A percentile compares a stretch with the other conserved stretches of the same genome.
Evolutionary conservation across 2,329 filamentous ascomycete genomes (phyloP).

Genomic region (Trichoderma atrobrunneum): DNA sequence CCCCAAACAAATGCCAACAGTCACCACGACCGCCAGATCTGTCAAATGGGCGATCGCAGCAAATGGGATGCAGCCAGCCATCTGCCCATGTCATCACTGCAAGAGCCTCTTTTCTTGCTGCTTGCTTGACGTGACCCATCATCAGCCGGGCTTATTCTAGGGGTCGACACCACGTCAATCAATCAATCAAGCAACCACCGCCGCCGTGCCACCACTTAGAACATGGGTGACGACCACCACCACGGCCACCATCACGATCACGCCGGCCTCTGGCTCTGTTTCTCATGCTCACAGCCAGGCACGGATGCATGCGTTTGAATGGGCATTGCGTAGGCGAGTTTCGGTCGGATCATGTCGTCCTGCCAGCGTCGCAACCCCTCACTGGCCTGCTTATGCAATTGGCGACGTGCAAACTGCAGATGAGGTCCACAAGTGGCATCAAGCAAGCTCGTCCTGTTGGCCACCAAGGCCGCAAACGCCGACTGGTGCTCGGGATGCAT

Average conservation of each 20-base stretch:
- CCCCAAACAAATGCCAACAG: neutral
- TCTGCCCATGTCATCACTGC: neutral
- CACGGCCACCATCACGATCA: neutral
- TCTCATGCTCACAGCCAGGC: constrained; percentile 10
- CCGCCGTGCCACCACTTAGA: neutral
- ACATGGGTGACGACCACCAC: neutral
- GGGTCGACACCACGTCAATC: neutral
- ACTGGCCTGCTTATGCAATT: constrained; percentile 5
- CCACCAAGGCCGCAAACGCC: constrained; percentile 8
- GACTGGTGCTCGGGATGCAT: constrained; percentile 9
- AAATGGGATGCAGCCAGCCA: constrained; percentile 8
- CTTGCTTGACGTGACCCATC: neutral
- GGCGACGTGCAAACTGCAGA: constrained; percentile 11
- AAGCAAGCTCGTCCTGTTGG: constrained; percentile 5
- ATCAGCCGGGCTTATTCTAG: neutral
- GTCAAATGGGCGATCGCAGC: constrained; percentile 13
- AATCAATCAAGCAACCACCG: neutral
- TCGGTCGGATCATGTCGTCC: neutral
- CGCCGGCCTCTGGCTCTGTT: constrained; percentile 1
- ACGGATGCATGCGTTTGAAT: constrained; percentile 10
- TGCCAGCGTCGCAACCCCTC: constrained; percentile 10
- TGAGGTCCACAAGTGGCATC: constrained; percentile 15
- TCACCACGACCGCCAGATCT: constrained; percentile 6
- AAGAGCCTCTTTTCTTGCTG: neutral
- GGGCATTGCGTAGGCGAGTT: constrained; percentile 4